phyloP scores from a whole-genome alignment of 257 asterid genomes.

The Fraxinus americana region DNA sequence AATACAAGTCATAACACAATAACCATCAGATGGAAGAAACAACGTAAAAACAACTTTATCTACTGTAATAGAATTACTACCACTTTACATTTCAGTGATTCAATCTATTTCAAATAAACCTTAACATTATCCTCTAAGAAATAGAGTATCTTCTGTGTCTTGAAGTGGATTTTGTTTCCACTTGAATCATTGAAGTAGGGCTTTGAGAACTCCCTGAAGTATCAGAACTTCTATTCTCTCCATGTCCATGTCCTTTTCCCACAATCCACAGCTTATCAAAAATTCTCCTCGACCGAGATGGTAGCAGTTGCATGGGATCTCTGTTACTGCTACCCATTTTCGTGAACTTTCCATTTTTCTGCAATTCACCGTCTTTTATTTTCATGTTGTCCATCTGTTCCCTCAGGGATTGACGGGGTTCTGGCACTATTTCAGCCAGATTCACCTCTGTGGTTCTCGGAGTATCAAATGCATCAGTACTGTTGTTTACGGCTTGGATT shows the following conservation, averaged over 20 bases:
- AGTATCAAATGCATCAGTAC: slow-evolving; percentile 36
- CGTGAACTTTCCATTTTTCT: slow-evolving; percentile 41
- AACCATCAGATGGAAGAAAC: slow-evolving; percentile 11
- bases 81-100: slow-evolving; percentile 39
- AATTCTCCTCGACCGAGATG: slow-evolving; percentile 86
- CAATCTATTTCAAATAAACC: slow-evolving; percentile 6
- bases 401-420: slow-evolving; percentile 44
- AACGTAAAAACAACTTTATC: slow-evolving; percentile 16
- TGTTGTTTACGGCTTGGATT: slow-evolving; percentile 34
- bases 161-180: slow-evolving; percentile 58
- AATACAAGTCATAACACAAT: slow-evolving; percentile 12
- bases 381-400: slow-evolving; percentile 53
- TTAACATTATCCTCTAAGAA: slow-evolving; percentile 40
- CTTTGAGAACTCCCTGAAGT: slow-evolving; percentile 90
- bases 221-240: slow-evolving; percentile 74
- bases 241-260: slow-evolving; percentile 60
- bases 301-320: slow-evolving; percentile 64
- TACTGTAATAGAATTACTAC: slow-evolving; percentile 31
- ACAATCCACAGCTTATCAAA: slow-evolving; percentile 75
- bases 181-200: slow-evolving; percentile 63
- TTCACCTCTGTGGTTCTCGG: slow-evolving; percentile 38
- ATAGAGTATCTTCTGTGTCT: slow-evolving; percentile 78
- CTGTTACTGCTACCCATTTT: slow-evolving; percentile 55
- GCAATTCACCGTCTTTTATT: slow-evolving; percentile 48
- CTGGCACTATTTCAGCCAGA: slow-evolving; percentile 46